Percentiles rank a stretch among this genome's conserved stretches.
Conservation (phyloP, 1,284 basidiomycete genomes). For the Pterulicium gracile region DNA sequence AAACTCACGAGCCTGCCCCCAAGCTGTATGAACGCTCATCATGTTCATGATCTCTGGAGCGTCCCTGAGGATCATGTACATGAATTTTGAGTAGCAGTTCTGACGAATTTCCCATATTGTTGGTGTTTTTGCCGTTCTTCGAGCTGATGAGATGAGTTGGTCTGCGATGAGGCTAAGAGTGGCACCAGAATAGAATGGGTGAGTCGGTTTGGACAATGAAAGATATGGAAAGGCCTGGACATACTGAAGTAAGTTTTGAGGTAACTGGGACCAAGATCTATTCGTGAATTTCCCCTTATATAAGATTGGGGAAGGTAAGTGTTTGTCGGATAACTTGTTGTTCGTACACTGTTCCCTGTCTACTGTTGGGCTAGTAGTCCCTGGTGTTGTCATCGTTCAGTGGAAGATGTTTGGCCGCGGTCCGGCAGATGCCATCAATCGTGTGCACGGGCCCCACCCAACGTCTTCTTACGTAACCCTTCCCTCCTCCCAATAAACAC, state of each 20-base stretch:
- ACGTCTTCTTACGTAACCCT: not conserved
- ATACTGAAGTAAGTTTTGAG: not conserved
- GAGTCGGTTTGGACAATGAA: too few species aligned
- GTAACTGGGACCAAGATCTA: not conserved
- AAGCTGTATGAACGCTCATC: slow-evolving; percentile 28
- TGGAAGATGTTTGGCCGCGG: too few species aligned
- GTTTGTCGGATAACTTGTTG: too few species aligned
- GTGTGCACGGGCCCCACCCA: not conserved
- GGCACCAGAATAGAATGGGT: not conserved
- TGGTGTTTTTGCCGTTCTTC: not conserved
- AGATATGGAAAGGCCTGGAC: not conserved
- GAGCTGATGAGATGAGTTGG: not conserved
- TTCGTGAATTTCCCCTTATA: not conserved
- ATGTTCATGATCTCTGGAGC: slow-evolving; percentile 4
- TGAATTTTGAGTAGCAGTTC: not conserved
- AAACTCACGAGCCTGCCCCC: slow-evolving; percentile 34
- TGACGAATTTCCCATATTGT: not conserved
- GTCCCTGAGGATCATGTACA: not conserved
- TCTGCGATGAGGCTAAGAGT: not conserved
- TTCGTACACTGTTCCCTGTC: not conserved
- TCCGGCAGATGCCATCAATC: too few species aligned
- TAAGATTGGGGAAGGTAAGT: too few species aligned
- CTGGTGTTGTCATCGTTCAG: too few species aligned
- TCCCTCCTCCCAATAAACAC: too few species aligned
- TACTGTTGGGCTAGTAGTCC: too few species aligned